These are phyloP conservation scores for Babesia divergens DNA, from an alignment of 169 alveolate species.

Conservation along the genomic window DNA sequence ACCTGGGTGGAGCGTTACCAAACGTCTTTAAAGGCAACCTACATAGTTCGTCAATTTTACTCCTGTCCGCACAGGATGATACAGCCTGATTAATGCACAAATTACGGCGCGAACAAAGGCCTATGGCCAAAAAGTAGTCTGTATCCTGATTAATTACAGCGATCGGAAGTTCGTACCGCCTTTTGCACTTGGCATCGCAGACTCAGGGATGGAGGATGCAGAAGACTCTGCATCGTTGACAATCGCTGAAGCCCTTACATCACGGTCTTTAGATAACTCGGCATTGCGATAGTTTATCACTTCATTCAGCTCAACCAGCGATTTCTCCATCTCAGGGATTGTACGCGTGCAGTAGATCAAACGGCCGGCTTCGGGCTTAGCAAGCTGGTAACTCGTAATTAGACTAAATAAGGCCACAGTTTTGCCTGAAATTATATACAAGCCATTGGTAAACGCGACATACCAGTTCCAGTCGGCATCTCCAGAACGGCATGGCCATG, in stretches of 20 bases:
- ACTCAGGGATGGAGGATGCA: neutral
- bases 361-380: conserved; percentile 83
- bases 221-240: conserved; percentile 1
- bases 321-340: conserved; percentile 98
- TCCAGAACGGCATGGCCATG: conserved; percentile 95
- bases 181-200: neutral
- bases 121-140: conserved; percentile 80
- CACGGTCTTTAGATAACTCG: conserved; percentile 66
- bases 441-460: neutral
- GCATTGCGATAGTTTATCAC: conserved; percentile 81
- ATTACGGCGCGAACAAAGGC: conserved; percentile 88
- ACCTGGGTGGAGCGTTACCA: conserved; percentile 26
- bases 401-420: conserved; percentile 93
- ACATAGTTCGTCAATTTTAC: conserved; percentile 87
- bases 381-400: conserved; percentile 87
- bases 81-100: conserved; percentile 91
- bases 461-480: conserved; percentile 97
- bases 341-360: conserved; percentile 91
- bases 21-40: neutral
- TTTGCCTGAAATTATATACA: conserved; percentile 77
- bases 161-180: neutral
- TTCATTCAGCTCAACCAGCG: conserved; percentile 89
- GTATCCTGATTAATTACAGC: neutral
- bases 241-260: conserved; percentile 4
- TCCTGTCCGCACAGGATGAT: conserved; percentile 82